Evolutionary conservation across 805 yeast genomes (phyloP).

Genomic region (Metschnikowia drakensbergensis): DNA sequence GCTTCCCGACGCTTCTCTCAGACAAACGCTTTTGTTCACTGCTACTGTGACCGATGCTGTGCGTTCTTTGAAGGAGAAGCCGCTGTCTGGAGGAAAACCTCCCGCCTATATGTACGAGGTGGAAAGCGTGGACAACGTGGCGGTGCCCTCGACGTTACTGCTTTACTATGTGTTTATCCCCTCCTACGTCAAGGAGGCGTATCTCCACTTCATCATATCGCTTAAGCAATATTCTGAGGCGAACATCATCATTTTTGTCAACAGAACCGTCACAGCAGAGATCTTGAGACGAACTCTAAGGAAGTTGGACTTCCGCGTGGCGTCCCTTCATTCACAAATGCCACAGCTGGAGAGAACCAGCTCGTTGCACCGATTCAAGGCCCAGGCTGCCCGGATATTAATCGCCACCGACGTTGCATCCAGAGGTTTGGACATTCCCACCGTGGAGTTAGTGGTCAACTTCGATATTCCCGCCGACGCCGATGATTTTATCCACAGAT

Average conservation of each 20-base stretch:
- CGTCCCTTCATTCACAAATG: constrained; percentile 92
- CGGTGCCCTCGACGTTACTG: constrained; percentile 70
- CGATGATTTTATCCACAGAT: constrained; percentile 93
- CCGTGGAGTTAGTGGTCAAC: constrained; percentile 84
- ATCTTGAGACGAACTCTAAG: constrained; percentile 72
- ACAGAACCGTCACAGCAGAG: constrained; percentile 88
- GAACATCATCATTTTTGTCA: constrained; percentile 84
- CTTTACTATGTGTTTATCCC: constrained; percentile 76
- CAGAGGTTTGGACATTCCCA: constrained; percentile 95
- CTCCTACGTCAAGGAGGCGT: constrained; percentile 85
- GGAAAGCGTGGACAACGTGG: constrained; percentile 67
- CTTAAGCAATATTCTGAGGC: constrained; percentile 58
- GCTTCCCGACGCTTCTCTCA: constrained; percentile 62
- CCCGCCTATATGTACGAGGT: constrained; percentile 71
- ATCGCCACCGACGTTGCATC: constrained; percentile 97
- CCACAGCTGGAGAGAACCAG: constrained; percentile 89
- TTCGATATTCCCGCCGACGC: constrained; percentile 95
- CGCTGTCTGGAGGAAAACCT: constrained; percentile 51
- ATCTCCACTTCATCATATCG: constrained; percentile 64
- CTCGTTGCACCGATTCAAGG: constrained; percentile 88
- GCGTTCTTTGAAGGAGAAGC: constrained; percentile 65
- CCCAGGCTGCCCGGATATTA: constrained; percentile 87
- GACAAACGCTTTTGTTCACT: constrained; percentile 90
- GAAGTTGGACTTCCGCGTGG: constrained; percentile 70
- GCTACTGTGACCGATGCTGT: constrained; percentile 96